Conservation (phyloP, 148 eudicot genomes). For the Beta vulgaris region DNA sequence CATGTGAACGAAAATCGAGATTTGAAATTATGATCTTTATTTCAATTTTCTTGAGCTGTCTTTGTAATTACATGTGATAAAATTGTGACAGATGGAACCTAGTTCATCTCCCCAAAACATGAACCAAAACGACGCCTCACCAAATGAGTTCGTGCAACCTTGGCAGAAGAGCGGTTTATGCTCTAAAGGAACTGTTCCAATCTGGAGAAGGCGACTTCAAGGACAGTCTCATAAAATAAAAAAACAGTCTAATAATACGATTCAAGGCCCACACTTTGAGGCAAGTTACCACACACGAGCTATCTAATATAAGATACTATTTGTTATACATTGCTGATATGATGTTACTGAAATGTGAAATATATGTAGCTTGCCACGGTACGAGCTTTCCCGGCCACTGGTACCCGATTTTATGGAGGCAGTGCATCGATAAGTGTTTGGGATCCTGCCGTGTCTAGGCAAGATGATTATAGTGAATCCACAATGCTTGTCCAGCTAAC, state of each 20-base stretch:
- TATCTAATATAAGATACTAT: too few relatives aligned
- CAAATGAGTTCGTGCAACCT: background rate
- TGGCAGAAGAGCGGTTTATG: background rate
- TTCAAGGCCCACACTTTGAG: background rate
- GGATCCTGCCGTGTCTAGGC: constrained; percentile 2
- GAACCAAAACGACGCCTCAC: background rate
- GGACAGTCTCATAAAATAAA: background rate
- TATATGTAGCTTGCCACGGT: background rate
- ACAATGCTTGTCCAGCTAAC: background rate
- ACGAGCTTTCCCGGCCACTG: background rate
- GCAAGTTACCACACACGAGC: background rate
- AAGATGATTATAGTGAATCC: background rate
- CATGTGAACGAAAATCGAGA: too few relatives aligned
- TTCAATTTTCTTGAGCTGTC: too few relatives aligned
- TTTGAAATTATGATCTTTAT: too few relatives aligned
- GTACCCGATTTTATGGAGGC: background rate
- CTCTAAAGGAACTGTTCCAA: background rate
- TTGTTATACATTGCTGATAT: background rate
- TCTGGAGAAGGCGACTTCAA: background rate
- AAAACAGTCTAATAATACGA: background rate
- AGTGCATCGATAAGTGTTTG: background rate
- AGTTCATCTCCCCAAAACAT: background rate
- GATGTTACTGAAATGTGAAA: background rate
- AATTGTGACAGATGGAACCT: background rate
- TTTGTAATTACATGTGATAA: too few relatives aligned